Evolutionary conservation across 305 asterid genomes (phyloP).

Genomic region (Nicotiana rustica): DNA sequence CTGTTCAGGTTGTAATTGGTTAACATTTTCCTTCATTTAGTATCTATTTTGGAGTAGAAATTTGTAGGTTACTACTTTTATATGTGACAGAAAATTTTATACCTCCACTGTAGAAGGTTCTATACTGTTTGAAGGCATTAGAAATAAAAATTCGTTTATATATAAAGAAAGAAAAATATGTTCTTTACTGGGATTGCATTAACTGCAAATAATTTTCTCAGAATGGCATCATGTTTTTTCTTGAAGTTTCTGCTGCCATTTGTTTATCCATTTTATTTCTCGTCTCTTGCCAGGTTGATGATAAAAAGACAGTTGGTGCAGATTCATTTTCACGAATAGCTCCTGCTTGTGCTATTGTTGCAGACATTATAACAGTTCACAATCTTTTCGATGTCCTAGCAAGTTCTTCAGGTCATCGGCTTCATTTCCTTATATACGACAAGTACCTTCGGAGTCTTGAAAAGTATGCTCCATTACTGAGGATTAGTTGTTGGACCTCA

Average conservation of each 20-base stretch:
- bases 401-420: slow-evolving; percentile 71
- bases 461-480: slow-evolving; percentile 67
- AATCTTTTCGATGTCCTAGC: slow-evolving; percentile 88
- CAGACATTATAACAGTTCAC: slow-evolving; percentile 83
- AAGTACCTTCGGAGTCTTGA: slow-evolving; percentile 89
- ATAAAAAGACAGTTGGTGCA: slow-evolving; percentile 83
- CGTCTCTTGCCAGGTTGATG: slow-evolving; percentile 70
- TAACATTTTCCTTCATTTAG: slow-evolving; percentile 31
- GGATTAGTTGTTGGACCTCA: slow-evolving; percentile 38
- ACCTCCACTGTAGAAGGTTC: slow-evolving; percentile 30
- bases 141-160: slow-evolving; percentile 12
- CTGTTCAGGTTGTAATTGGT: slow-evolving; percentile 71
- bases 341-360: slow-evolving; percentile 80
- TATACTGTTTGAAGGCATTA: background rate
- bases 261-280: slow-evolving; percentile 38
- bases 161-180: background rate
- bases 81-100: background rate
- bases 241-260: slow-evolving; percentile 3
- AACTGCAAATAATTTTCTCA: background rate
- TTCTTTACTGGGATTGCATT: slow-evolving; percentile 11
- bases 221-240: slow-evolving; percentile 14
- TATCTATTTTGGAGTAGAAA: slow-evolving; percentile 8
- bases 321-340: slow-evolving; percentile 96
- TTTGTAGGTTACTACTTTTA: background rate
- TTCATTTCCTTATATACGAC: slow-evolving; percentile 84